phyloP scores from a whole-genome alignment of 129 eudicot genomes.

The Tagetes patula region DNA sequence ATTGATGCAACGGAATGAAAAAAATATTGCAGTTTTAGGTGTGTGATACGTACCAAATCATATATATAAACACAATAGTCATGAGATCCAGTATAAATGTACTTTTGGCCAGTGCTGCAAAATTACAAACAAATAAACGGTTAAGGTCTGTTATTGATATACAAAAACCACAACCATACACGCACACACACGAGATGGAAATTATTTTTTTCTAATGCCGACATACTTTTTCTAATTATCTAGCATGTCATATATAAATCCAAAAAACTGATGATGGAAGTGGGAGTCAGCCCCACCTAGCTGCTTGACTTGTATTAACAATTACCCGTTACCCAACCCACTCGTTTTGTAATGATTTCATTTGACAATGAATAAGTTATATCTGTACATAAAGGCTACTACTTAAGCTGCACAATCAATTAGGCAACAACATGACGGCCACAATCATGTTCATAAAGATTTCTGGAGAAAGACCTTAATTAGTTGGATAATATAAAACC shows the following conservation, averaged over 20 bases:
- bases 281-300: neutral
- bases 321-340: neutral
- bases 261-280: neutral
- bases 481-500: neutral
- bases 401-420: neutral
- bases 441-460: neutral
- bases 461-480: neutral
- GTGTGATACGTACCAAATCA: slow-evolving; percentile 63
- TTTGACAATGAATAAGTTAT: neutral
- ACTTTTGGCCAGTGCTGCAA: slow-evolving; percentile 94
- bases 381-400: neutral
- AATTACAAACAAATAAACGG: neutral
- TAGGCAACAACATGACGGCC: neutral
- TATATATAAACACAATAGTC: slow-evolving; percentile 78
- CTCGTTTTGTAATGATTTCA: neutral
- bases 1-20: neutral
- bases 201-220: neutral
- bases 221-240: too few relatives aligned
- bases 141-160: slow-evolving; percentile 1
- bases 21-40: neutral
- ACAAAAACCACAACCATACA: slow-evolving; percentile 1
- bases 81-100: slow-evolving; percentile 94
- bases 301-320: neutral
- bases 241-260: neutral
- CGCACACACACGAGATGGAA: neutral